Evolutionary conservation across 306 rosid genomes (phyloP), one percentile per base, ranked within the genome.

Genomic region (Casuarina cunninghamiana): DNA sequence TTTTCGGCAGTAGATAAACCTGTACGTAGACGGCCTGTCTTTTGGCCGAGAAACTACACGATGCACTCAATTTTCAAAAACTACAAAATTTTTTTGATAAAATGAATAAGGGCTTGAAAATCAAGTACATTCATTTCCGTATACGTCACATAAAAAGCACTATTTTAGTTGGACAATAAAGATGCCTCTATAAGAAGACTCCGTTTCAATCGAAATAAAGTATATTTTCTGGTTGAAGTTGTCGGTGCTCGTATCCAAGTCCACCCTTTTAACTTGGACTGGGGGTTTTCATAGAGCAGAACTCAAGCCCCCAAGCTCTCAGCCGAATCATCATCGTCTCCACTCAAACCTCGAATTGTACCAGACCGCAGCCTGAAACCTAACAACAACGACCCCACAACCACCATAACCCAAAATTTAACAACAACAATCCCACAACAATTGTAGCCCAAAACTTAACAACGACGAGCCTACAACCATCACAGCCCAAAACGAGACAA

Each of bases 1-100:
- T 61, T 87, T 88, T 95, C 83, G 93, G 73, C 2, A 91, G 78
- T 55, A 89, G 88, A 87, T 95, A 93, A 84, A 88, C 97, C 81
- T 93, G 84, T 86, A 93, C 99, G 93, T 93, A 5, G 99, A 91
- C 93, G 88, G 87, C 91, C 99, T 90, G 70, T 93, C 97, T 72
- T 86, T 91, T 21, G 99, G 93, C 43, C 94, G 87, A 77, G 92
- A 78, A 78, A 87, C 83, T 58, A 91, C 90, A 67, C 97, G 91
- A 71, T 79, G 39, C 75, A 66, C 3, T 97, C 97, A 21, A 92
- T 78, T 77, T 88, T 95, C 82, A 95, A 78, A 74, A 91, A 79
- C 89, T 93, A 91, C 67, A 89, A 68, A 82, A 91, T 88, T 77
- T 95, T 96, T 72, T 95, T 97, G 32, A 26, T 26, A 26, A 26